A percentile compares a stretch with the other conserved stretches of the same genome.
These are phyloP conservation scores for Vigna nakashimae DNA, from an alignment of 306 rosid genomes.

Conservation along the genomic window DNA sequence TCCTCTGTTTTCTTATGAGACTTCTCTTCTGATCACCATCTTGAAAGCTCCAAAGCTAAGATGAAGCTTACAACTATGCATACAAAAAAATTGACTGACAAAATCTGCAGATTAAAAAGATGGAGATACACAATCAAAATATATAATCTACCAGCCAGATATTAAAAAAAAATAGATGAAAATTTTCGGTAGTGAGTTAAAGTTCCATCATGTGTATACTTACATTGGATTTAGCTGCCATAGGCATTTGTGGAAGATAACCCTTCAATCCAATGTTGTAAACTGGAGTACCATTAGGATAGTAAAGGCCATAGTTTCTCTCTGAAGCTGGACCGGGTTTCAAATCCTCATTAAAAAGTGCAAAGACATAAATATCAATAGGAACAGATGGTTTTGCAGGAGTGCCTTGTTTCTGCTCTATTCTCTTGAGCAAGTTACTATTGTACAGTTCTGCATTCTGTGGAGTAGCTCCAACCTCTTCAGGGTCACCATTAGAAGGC, in stretches of 20 bases:
- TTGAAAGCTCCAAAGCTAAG: conserved; percentile 41
- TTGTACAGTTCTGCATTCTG: conserved; percentile 78
- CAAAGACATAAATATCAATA: conserved; percentile 74
- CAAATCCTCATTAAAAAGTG: conserved; percentile 83
- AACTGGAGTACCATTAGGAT: conserved; percentile 82
- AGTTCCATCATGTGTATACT: conserved; percentile 33
- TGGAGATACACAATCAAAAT: not conserved
- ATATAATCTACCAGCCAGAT: not conserved
- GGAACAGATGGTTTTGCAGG: conserved; percentile 86
- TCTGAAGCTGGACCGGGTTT: conserved; percentile 85
- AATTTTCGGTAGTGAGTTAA: not conserved
- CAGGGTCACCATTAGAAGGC: conserved; percentile 82
- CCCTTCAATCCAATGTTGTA: conserved; percentile 75
- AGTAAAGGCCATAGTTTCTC: conserved; percentile 86
- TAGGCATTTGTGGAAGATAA: conserved; percentile 55
- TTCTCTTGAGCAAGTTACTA: conserved; percentile 66
- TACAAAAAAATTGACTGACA: conserved; percentile 50
- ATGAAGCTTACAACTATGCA: conserved; percentile 43
- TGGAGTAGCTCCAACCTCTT: conserved; percentile 76
- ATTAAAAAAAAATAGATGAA: not conserved
- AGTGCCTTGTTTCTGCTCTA: conserved; percentile 66
- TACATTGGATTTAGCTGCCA: conserved; percentile 57
- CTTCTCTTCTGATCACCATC: conserved; percentile 38
- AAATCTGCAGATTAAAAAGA: conserved; percentile 56
- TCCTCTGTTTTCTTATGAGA: conserved; percentile 25